Conservation (phyloP, 345 rosid genomes). For the Limnanthes douglasii region DNA sequence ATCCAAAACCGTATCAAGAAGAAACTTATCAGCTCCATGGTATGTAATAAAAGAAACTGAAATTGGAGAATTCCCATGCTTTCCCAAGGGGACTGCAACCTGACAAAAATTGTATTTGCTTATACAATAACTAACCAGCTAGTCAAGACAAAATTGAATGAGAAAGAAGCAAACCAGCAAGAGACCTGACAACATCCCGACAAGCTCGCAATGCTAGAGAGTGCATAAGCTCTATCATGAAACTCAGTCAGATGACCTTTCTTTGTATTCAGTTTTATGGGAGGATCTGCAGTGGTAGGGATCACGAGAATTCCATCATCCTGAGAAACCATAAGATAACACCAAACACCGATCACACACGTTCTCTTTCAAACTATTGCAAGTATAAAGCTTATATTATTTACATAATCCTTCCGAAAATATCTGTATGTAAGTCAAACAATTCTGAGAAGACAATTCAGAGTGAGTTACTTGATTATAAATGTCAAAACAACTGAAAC, state of each 20-base stretch:
- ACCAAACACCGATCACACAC: too few relatives aligned
- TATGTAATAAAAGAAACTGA: constrained; percentile 67
- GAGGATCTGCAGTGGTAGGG: constrained; percentile 69
- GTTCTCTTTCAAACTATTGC: too few relatives aligned
- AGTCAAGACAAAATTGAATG: constrained; percentile 1
- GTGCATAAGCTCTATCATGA: constrained; percentile 36
- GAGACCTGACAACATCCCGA: constrained; percentile 92
- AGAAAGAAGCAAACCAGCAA: constrained; percentile 5
- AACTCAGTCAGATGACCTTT: constrained; percentile 36
- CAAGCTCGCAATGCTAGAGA: constrained; percentile 72
- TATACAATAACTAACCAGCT: constrained; percentile 1
- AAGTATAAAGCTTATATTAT: too few relatives aligned
- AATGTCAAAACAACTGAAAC: too few relatives aligned
- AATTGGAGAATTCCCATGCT: constrained; percentile 45
- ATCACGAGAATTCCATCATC: constrained; percentile 68
- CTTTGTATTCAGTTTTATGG: constrained; percentile 45
- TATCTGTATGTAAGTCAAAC: too few relatives aligned
- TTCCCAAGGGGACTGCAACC: constrained; percentile 78
- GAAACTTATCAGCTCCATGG: constrained; percentile 84
- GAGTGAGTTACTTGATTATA: too few relatives aligned
- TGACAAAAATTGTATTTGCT: constrained; percentile 14
- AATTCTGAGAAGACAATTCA: too few relatives aligned
- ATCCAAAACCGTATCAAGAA: constrained; percentile 73
- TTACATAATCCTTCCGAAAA: too few relatives aligned
- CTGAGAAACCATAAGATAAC: constrained; percentile 19